phyloP scores from a whole-genome alignment of 352 stramenopile species.

The Phytophthora rubi region DNA sequence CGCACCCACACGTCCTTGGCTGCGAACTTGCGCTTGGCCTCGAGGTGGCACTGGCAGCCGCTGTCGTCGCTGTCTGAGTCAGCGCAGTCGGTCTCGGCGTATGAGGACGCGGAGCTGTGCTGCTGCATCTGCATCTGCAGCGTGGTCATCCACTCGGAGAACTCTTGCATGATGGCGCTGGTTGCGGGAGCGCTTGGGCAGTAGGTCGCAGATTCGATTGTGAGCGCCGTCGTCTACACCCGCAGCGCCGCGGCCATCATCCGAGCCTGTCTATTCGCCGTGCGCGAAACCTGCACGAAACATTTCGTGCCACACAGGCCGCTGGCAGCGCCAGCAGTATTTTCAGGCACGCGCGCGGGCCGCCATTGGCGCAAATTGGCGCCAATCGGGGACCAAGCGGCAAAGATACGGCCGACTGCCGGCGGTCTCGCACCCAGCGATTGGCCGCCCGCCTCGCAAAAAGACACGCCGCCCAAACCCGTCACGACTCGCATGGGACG shows the following conservation, averaged over 20 bases:
- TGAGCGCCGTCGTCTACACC: constrained; percentile 35
- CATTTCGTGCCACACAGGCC: neutral
- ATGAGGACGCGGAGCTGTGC: constrained; percentile 58
- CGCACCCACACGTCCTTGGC: constrained; percentile 32
- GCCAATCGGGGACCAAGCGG: neutral
- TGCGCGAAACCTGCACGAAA: neutral
- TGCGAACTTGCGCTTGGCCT: constrained; percentile 33
- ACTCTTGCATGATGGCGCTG: constrained; percentile 42
- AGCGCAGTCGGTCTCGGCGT: constrained; percentile 59
- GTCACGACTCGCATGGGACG: no score
- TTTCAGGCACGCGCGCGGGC: constrained; percentile 15
- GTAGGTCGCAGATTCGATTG: constrained; percentile 25
- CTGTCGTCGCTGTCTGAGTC: constrained; percentile 50
- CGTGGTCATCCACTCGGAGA: constrained; percentile 57
- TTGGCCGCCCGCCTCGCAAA: constrained; percentile 12
- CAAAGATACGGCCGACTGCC: constrained; percentile 16
- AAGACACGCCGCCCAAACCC: constrained; percentile 11
- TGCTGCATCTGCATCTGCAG: constrained; percentile 33
- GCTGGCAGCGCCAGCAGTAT: constrained; percentile 27
- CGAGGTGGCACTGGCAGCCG: constrained; percentile 28
- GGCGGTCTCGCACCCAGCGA: constrained; percentile 1
- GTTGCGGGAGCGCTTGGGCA: constrained; percentile 1
- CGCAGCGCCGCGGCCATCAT: constrained; percentile 14
- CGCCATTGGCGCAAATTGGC: constrained; percentile 18
- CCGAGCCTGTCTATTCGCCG: constrained; percentile 2